phyloP scores from a whole-genome alignment of 2,329 filamentous ascomycete genomes.

The Cladosporium sp. region DNA sequence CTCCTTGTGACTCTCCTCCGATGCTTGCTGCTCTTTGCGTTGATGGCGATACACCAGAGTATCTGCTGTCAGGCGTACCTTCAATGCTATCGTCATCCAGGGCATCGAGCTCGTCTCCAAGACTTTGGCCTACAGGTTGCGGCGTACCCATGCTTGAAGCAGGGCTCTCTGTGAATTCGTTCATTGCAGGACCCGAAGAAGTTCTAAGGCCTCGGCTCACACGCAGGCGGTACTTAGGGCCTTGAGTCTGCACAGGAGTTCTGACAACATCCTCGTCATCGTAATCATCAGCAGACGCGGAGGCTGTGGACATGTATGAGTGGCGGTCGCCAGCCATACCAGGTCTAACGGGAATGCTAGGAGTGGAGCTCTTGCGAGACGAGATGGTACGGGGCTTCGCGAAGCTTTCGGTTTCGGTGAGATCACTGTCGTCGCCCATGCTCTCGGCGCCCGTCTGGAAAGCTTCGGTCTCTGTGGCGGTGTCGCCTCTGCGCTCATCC shows the following conservation, averaged over 20 bases:
- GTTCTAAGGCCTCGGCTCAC: slow-evolving; percentile 55
- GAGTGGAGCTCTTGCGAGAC: slow-evolving; percentile 7
- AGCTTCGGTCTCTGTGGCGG: slow-evolving; percentile 71
- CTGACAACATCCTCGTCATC: slow-evolving; percentile 51
- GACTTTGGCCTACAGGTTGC: slow-evolving; percentile 61
- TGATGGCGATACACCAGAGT: slow-evolving; percentile 37
- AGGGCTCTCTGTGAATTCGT: slow-evolving; percentile 33
- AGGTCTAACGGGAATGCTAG: background rate
- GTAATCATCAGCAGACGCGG: slow-evolving; percentile 73
- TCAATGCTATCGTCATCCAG: slow-evolving; percentile 62
- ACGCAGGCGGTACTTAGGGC: slow-evolving; percentile 66
- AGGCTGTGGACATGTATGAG: slow-evolving; percentile 83
- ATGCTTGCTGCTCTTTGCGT: slow-evolving; percentile 4
- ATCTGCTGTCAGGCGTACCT: slow-evolving; percentile 27
- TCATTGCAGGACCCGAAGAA: slow-evolving; percentile 24
- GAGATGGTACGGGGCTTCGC: background rate
- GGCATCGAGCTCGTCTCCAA: slow-evolving; percentile 86
- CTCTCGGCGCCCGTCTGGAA: slow-evolving; percentile 90
- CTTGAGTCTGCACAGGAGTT: slow-evolving; percentile 60
- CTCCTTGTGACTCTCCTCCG: background rate
- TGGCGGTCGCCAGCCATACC: slow-evolving; percentile 48
- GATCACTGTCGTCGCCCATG: slow-evolving; percentile 66
- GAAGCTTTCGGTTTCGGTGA: slow-evolving; percentile 76
- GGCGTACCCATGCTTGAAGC: slow-evolving; percentile 33
- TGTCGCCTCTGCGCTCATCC: slow-evolving; percentile 61